These are phyloP conservation scores for Coix lacrymajobi DNA, from an alignment of 176 grass and related monocot species.

Conservation along the genomic window DNA sequence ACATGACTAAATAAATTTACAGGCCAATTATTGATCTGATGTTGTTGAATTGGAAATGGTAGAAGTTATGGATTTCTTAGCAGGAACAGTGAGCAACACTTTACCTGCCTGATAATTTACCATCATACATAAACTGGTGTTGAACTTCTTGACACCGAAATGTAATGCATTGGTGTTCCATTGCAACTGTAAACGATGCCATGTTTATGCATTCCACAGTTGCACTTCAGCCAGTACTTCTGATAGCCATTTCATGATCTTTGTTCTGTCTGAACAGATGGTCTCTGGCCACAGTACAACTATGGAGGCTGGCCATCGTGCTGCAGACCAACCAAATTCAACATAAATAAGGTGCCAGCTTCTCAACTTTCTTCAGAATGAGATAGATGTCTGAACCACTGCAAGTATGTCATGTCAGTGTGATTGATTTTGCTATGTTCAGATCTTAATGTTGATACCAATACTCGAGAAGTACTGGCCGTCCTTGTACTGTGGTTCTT, in stretches of 20 bases:
- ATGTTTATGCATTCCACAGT: background rate
- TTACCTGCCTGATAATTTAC: background rate
- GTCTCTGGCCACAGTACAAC: conserved; percentile 75
- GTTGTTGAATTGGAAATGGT: background rate
- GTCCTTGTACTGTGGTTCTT: conserved; percentile 63
- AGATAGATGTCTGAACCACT: background rate
- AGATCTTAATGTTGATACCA: conserved; percentile 68
- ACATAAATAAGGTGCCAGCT: conserved; percentile 57
- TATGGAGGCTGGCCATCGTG: conserved; percentile 81
- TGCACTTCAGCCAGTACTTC: background rate
- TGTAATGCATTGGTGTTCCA: background rate
- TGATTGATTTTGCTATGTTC: conserved; percentile 9
- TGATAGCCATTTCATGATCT: background rate
- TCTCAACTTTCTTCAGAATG: background rate
- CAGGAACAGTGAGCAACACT: background rate
- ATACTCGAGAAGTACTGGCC: conserved; percentile 87
- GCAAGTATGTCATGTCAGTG: background rate
- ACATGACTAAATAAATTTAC: background rate
- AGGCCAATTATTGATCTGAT: background rate
- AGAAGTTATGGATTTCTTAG: background rate
- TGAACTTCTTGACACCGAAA: background rate
- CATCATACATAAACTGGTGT: background rate
- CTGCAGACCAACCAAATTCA: conserved; percentile 56
- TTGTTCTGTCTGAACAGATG: conserved; percentile 53
- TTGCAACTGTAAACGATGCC: background rate